Percentiles rank a stretch among this genome's conserved stretches.
Conservation (phyloP, 2,329 filamentous ascomycete genomes). For the Parafenestella ontariensis region DNA sequence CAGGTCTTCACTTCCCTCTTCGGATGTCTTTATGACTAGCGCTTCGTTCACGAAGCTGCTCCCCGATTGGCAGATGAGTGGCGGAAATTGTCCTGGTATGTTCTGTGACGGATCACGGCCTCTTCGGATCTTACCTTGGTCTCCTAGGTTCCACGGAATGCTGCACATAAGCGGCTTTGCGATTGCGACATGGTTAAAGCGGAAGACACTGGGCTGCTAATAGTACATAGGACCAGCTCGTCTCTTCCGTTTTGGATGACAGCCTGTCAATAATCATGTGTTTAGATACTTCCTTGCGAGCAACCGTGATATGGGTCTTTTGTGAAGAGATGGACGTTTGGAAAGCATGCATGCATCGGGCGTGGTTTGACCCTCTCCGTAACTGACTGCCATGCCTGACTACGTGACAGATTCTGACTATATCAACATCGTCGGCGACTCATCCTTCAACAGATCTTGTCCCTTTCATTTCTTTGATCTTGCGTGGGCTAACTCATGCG, state of each 20-base stretch:
- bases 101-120: conserved; percentile 20
- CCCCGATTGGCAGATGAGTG: conserved; percentile 3
- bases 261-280: conserved; percentile 22
- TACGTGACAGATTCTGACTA: conserved; percentile 15
- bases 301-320: conserved; percentile 9
- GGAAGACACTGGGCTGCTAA: conserved; percentile 29
- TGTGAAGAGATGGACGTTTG: conserved; percentile 2
- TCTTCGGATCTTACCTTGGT: conserved; percentile 27
- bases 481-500: neutral
- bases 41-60: conserved; percentile 1
- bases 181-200: conserved; percentile 8
- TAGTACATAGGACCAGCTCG: conserved; percentile 30
- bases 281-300: conserved; percentile 14
- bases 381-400: conserved; percentile 15
- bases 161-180: conserved; percentile 3
- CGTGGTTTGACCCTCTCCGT: conserved; percentile 20
- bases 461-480: neutral
- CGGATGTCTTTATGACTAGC: neutral
- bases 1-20: neutral
- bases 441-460: neutral
- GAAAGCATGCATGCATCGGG: neutral
- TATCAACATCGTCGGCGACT: neutral
- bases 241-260: conserved; percentile 20
- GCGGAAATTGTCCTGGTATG: conserved; percentile 17
- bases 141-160: conserved; percentile 15